A percentile compares a stretch with the other conserved stretches of the same genome.
phyloP scores from a whole-genome alignment of 2,329 filamentous ascomycete species.

The Simplicillium sp. region DNA sequence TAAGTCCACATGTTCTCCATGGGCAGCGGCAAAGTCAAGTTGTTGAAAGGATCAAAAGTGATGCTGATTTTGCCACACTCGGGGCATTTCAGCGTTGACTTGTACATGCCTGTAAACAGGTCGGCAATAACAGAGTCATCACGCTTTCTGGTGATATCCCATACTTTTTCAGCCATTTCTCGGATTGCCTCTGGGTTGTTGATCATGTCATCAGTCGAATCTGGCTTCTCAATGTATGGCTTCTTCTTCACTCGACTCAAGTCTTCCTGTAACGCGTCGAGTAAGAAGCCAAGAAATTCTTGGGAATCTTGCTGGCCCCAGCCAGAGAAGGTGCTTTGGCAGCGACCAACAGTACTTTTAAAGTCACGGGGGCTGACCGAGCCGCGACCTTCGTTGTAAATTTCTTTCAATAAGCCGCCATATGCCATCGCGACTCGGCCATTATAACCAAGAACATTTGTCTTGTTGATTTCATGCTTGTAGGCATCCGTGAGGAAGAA shows the following conservation, averaged over 20 bases:
- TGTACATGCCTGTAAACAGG: slow-evolving; percentile 95
- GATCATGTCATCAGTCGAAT: slow-evolving; percentile 95
- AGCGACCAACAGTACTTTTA: slow-evolving; percentile 72
- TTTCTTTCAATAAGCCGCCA: slow-evolving; percentile 61
- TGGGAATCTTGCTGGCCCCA: slow-evolving; percentile 97
- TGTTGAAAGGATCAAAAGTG: slow-evolving; percentile 96
- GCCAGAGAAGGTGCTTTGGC: slow-evolving; percentile 79
- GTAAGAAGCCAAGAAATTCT: slow-evolving; percentile 88
- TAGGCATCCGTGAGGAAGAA: slow-evolving; percentile 77
- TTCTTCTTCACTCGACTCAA: slow-evolving; percentile 90
- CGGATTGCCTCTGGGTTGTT: slow-evolving; percentile 70
- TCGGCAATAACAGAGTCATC: slow-evolving; percentile 95
- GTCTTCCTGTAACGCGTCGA: slow-evolving; percentile 92
- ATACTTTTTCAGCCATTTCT: slow-evolving; percentile 78
- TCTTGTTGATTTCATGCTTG: slow-evolving; percentile 70
- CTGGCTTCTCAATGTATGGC: slow-evolving; percentile 94
- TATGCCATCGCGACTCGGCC: slow-evolving; percentile 85
- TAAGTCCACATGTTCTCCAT: slow-evolving; percentile 76
- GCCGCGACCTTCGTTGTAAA: slow-evolving; percentile 63
- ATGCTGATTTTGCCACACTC: slow-evolving; percentile 92
- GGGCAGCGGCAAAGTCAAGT: slow-evolving; percentile 82
- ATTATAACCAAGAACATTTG: slow-evolving; percentile 77
- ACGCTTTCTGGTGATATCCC: slow-evolving; percentile 82
- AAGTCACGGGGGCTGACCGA: slow-evolving; percentile 73
- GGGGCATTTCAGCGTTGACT: slow-evolving; percentile 91